Base-by-base conservation (phyloP, 2,329 filamentous ascomycete species). In the Colletotrichum sp. region DNA sequence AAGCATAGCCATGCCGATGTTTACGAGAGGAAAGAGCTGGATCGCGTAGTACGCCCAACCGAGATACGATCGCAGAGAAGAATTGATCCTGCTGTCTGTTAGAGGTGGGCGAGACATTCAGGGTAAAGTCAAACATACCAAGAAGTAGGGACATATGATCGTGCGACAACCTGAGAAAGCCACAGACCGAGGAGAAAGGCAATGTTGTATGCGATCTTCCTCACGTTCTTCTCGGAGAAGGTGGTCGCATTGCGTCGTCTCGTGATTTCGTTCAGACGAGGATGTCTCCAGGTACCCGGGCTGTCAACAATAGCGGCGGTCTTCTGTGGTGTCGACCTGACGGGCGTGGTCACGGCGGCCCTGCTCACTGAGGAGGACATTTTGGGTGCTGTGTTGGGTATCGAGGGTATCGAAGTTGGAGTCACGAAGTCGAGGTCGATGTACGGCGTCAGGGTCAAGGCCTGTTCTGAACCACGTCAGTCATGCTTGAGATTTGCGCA, bases 211-310 rank as follows among this genome's bases (percentile, higher is more conserved):
- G 92, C 82, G 68, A 98, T 92, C 69, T 89, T 91, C 76, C 89
- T 90, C 65, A 97, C 86, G 79, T 98, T 96, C 82, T 91, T 91
- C 80, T 96, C 93, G 72, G 93, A 92, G 83, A 99, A 98, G 64
- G 90, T 94, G 16, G 93, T 92, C 24, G 93, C 93, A 83, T 95
- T 93, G 82, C 96, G 95, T 68, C 97, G 93, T 78, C 91, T 91
- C 18, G 94, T 92, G 82, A 99, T 98, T 85, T 99, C 96, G 81
- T 95, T 91, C 78, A 98, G 90, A 78, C 94, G 93, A 39, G 97
- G 97, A 84, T 99, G 97, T 81, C 93, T 92, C 96, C 97, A 99
- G 82, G 93, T 95, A 71, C 96, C 96, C 8, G 95, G 91, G 80
- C 90, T 92, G 69, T 92, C 90, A 57, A 80, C 78, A 26, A 81